Evolutionary conservation across 2,329 filamentous ascomycete species (phyloP).

Genomic region (Colletotrichum gigasporum): DNA sequence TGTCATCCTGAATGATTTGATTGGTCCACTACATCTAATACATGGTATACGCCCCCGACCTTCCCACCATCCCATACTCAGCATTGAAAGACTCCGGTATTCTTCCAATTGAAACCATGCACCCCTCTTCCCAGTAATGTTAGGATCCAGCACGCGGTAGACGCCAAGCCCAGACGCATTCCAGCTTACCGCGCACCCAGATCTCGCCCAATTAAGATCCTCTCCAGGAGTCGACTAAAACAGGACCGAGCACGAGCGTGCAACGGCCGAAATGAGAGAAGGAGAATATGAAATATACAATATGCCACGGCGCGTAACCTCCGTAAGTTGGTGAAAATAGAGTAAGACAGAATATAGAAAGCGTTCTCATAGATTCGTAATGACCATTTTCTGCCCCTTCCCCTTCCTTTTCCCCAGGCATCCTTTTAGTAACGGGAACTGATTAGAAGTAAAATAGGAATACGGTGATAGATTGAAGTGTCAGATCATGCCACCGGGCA

Average conservation of each 20-base stretch:
- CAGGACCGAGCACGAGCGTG: not conserved
- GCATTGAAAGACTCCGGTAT: conserved; percentile 25
- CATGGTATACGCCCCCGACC: conserved; percentile 19
- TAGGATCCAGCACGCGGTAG: conserved; percentile 13
- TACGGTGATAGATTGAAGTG: not conserved
- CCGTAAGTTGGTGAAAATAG: not conserved
- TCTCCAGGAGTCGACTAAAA: conserved; percentile 25
- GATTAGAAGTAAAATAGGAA: not conserved
- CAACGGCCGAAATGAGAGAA: not conserved
- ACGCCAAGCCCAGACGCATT: conserved; percentile 27
- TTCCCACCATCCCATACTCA: not conserved
- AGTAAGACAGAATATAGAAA: conserved; percentile 7
- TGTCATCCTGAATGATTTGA: conserved; percentile 3
- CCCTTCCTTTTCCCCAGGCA: conserved; percentile 1
- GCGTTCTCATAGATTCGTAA: conserved; percentile 30
- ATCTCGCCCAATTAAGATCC: conserved; percentile 24
- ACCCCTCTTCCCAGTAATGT: not conserved
- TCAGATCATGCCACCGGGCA: conserved; percentile 59
- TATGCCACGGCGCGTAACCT: not conserved
- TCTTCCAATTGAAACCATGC: not conserved
- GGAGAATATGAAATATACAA: conserved; percentile 26
- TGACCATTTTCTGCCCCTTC: conserved; percentile 14
- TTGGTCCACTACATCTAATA: conserved; percentile 19
- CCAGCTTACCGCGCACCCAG: not conserved
- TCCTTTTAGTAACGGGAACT: conserved; percentile 6